phyloP scores from a whole-genome alignment of 1,284 basidiomycete species.

The Leccinum fallax region DNA sequence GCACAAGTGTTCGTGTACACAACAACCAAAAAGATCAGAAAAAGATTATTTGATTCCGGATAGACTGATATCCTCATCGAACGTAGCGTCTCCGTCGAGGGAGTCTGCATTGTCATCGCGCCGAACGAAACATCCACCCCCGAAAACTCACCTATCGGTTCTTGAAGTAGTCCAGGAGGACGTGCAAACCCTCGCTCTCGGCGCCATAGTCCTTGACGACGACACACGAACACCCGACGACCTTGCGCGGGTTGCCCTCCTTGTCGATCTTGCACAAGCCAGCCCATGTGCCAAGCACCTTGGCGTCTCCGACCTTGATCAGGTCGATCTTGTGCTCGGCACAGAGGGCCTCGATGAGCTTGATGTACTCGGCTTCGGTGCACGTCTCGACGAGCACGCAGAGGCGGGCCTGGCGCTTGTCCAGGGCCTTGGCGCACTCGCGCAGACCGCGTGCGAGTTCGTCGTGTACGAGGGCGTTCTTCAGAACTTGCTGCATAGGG shows the following conservation, averaged over 20 bases:
- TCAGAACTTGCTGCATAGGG: constrained; percentile 77
- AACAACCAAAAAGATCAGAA: constrained; percentile 51
- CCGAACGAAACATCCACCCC: constrained; percentile 8
- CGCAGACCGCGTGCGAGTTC: constrained; percentile 98
- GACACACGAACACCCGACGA: constrained; percentile 95
- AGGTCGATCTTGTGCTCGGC: constrained; percentile 99
- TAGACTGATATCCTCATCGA: constrained; percentile 57
- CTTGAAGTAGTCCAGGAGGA: constrained; percentile 97
- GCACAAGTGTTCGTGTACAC: constrained; percentile 5
- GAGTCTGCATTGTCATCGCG: constrained; percentile 84
- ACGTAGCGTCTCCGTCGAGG: constrained; percentile 72
- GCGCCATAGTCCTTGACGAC: constrained; percentile 98
- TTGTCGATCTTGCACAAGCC: constrained; percentile 99
- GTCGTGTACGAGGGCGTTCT: constrained; percentile 97
- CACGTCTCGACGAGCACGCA: constrained; percentile 99
- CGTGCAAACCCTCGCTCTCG: constrained; percentile 95
- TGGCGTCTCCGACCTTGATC: constrained; percentile 98
- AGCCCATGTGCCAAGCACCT: constrained; percentile 97
- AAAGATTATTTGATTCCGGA: constrained; percentile 36
- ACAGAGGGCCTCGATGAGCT: constrained; percentile 99
- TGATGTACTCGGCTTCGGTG: constrained; percentile 99
- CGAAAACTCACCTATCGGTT: constrained; percentile 56
- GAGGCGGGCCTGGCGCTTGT: constrained; percentile 98
- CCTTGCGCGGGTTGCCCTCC: constrained; percentile 97
- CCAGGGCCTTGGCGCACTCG: constrained; percentile 97